Base-by-base conservation (phyloP, 192 early-diverging fungal genomes). In the Backusella liffmaniae region DNA sequence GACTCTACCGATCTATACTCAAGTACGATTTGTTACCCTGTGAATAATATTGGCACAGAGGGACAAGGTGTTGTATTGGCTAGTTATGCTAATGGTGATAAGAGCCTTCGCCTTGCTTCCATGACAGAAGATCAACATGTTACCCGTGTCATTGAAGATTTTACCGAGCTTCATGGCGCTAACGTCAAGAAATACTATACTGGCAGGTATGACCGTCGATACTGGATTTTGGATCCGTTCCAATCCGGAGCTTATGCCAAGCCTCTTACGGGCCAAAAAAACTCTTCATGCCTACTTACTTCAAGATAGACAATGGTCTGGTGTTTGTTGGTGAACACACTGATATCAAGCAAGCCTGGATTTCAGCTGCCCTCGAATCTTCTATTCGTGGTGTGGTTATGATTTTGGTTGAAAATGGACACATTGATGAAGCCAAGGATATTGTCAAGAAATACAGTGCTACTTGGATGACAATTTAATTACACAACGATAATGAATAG, bases 261-360 rank as follows among this genome's bases (percentile, higher is more conserved):
- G 9, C 72, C 72, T n/a, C 35, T 42, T 1, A 32, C 68, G 13
- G 79, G 65, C 0, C 81, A 82, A 69, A 68, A 3, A 70, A 68
- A 10, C 5, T 59, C 10, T 59, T 56, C 23, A 72, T 82, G 62
- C 42, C 67, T 34, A 35, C 59, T 23, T 67, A 76, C 29, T 51
- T 73, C 10, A 82, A 66, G 30, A 21, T 72, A 5, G 67, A 67
- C 16, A 34, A 73, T 36, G 42, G 70, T 26, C 46, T 80, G 3
- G 65, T 72, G 6, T 82, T 80, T 56, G 81, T 76, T 16, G 80
- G 81, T 39, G 81, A 82, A 46, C 79, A 82, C 30, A 82, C 78
- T 4, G 73, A 77, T 69, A 69, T 82, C 23, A 71, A 77, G 26
- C 73, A 76, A 34, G 81, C 68, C 15, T 82, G 80, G 77, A 82